Evolutionary conservation across 768 basidiomycete genomes (phyloP).

Genomic region (Termitomyces sp.): DNA sequence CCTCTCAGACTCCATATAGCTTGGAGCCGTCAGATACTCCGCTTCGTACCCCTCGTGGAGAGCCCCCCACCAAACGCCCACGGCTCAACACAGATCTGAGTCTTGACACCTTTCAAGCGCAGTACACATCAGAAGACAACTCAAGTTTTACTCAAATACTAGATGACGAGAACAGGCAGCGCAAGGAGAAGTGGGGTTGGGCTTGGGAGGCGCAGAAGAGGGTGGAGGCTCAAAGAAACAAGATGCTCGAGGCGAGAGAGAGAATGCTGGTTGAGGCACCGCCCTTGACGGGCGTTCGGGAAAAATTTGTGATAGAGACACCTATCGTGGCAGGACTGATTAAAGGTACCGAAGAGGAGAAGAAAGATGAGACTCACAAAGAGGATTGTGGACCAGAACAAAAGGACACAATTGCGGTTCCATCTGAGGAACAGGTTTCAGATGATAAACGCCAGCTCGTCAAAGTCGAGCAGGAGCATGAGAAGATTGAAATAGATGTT

Average conservation of each 20-base stretch:
- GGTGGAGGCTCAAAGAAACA: slow-evolving; percentile 65
- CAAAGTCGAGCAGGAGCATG: slow-evolving; percentile 23
- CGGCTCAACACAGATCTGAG: slow-evolving; percentile 60
- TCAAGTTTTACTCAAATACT: slow-evolving; percentile 93
- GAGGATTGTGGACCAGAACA: slow-evolving; percentile 8
- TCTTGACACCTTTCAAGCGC: slow-evolving; percentile 85
- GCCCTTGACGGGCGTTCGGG: slow-evolving; percentile 57
- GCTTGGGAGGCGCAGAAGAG: slow-evolving; percentile 90
- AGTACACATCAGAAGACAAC: slow-evolving; percentile 96
- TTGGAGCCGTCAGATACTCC: slow-evolving; percentile 65
- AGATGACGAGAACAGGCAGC: slow-evolving; percentile 80
- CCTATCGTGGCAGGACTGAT: slow-evolving; percentile 56
- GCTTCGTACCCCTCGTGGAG: slow-evolving; percentile 37
- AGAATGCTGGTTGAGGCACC: slow-evolving; percentile 70
- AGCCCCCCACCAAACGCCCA: slow-evolving; percentile 50
- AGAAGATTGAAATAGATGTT: slow-evolving; percentile 50
- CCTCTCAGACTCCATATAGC: slow-evolving; percentile 66
- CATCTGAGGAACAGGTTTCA: slow-evolving; percentile 16
- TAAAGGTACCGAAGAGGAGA: slow-evolving; percentile 26
- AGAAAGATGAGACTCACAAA: slow-evolving; percentile 13
- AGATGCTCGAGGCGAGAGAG: slow-evolving; percentile 66
- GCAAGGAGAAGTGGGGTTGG: slow-evolving; percentile 85
- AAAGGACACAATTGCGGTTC: slow-evolving; percentile 19
- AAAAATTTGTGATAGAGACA: slow-evolving; percentile 61
- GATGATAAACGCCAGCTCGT: slow-evolving; percentile 13